Conservation (phyloP, 1,284 basidiomycete genomes). For the Fomitopsis betulina region DNA sequence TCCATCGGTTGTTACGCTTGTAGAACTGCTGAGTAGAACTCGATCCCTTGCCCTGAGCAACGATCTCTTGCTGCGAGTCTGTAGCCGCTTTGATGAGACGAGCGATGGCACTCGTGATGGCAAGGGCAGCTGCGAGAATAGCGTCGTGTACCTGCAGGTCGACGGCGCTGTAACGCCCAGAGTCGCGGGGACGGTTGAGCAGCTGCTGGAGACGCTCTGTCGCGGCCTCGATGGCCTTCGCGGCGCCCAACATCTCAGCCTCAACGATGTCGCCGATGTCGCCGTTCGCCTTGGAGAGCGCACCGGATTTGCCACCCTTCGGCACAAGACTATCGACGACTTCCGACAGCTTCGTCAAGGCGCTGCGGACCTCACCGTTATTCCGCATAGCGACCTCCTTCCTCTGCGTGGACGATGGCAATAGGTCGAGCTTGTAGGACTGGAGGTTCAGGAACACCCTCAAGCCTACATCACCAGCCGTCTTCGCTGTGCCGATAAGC, state of each 20-base stretch:
- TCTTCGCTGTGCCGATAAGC: slow-evolving; percentile 82
- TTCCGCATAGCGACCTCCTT: slow-evolving; percentile 89
- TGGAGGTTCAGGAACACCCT: slow-evolving; percentile 95
- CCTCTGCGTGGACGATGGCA: slow-evolving; percentile 65
- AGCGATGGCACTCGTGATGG: slow-evolving; percentile 93
- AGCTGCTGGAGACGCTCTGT: slow-evolving; percentile 88
- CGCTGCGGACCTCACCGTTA: slow-evolving; percentile 80
- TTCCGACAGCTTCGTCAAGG: slow-evolving; percentile 84
- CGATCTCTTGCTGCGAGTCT: slow-evolving; percentile 97
- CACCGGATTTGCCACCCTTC: slow-evolving; percentile 71
- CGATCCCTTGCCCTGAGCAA: slow-evolving; percentile 90
- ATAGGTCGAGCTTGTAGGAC: slow-evolving; percentile 87
- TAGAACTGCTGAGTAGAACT: slow-evolving; percentile 96
- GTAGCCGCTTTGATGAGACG: slow-evolving; percentile 95
- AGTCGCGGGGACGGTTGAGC: slow-evolving; percentile 86
- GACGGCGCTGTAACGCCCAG: slow-evolving; percentile 79
- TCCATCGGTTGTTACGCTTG: slow-evolving; percentile 99
- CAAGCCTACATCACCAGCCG: slow-evolving; percentile 83
- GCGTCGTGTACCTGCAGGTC: slow-evolving; percentile 98
- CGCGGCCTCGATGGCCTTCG: slow-evolving; percentile 90
- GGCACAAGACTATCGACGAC: slow-evolving; percentile 85
- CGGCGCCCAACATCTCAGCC: slow-evolving; percentile 93
- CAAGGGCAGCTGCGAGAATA: slow-evolving; percentile 89
- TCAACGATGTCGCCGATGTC: slow-evolving; percentile 97
- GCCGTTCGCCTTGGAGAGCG: slow-evolving; percentile 77